Conservation (phyloP, 2,329 filamentous ascomycete species). For the Aspergillus sp. region DNA sequence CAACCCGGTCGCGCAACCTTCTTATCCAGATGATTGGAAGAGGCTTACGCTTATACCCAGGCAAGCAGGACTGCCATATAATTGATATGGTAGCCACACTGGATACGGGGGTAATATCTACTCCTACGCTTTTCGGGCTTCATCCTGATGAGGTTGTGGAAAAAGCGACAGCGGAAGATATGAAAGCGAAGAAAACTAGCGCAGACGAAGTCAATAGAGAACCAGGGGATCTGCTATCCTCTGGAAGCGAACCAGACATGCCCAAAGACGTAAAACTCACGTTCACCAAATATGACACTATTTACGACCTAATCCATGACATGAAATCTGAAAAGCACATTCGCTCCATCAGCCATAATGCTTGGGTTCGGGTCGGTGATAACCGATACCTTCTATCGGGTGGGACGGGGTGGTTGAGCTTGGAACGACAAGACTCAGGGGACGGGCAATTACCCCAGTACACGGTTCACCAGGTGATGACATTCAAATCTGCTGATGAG, state of each 20-base stretch:
- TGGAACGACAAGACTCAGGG: slow-evolving; percentile 36
- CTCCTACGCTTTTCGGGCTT: slow-evolving; percentile 88
- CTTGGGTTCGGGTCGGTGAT: slow-evolving; percentile 79
- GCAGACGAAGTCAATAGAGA: slow-evolving; percentile 37
- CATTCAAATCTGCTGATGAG: slow-evolving; percentile 25
- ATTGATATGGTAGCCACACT: slow-evolving; percentile 94
- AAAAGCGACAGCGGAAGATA: slow-evolving; percentile 61
- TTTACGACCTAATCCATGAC: slow-evolving; percentile 88
- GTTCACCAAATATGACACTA: slow-evolving; percentile 87
- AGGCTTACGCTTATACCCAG: slow-evolving; percentile 78
- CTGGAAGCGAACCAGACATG: slow-evolving; percentile 20
- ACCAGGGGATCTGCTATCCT: not conserved
- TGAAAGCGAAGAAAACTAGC: slow-evolving; percentile 51
- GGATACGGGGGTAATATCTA: slow-evolving; percentile 80
- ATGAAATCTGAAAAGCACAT: slow-evolving; percentile 77
- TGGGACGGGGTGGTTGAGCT: slow-evolving; percentile 60
- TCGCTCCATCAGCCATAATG: slow-evolving; percentile 68
- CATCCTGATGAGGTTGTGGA: slow-evolving; percentile 77
- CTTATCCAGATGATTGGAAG: slow-evolving; percentile 97
- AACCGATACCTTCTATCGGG: slow-evolving; percentile 71
- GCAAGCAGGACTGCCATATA: slow-evolving; percentile 86
- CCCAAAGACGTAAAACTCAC: slow-evolving; percentile 56
- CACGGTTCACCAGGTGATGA: slow-evolving; percentile 35
- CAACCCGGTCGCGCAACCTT: slow-evolving; percentile 88
- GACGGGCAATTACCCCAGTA: slow-evolving; percentile 20